These are phyloP conservation scores for Podila clonocystis DNA, from an alignment of 192 early-diverging fungal genomes.

Conservation along the genomic window DNA sequence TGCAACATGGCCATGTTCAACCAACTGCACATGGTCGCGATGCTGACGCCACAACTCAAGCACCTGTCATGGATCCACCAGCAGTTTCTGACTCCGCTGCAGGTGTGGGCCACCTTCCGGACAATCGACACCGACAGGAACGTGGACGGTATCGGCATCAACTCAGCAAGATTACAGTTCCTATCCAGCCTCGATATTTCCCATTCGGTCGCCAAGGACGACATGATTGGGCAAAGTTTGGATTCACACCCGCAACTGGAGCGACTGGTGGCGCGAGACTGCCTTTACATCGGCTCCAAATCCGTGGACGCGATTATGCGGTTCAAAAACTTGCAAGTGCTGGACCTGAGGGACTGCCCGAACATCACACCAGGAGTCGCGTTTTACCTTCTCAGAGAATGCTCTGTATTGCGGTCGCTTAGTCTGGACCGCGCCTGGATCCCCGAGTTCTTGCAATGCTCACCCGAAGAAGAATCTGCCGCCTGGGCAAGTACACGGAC, in stretches of 20 bases:
- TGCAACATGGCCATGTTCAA: conserved; percentile 1
- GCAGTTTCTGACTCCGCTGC: neutral
- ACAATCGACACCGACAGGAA: neutral
- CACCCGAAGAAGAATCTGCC: neutral
- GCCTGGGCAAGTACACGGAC: neutral
- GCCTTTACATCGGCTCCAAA: neutral
- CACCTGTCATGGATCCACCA: conserved; percentile 27
- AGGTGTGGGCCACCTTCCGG: neutral
- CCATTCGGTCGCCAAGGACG: neutral
- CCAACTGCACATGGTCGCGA: conserved; percentile 1
- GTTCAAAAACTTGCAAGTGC: conserved; percentile 1
- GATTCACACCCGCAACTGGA: neutral
- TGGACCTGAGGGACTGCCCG: conserved; percentile 20
- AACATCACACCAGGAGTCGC: conserved; percentile 8
- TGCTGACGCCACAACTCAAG: conserved; percentile 13
- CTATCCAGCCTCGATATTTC: conserved; percentile 27
- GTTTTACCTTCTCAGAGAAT: conserved; percentile 3
- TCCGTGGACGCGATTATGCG: neutral
- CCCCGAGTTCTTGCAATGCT: conserved; percentile 4
- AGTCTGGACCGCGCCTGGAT: conserved; percentile 21
- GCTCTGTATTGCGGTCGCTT: conserved; percentile 15
- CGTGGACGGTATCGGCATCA: neutral
- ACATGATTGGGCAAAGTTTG: neutral
- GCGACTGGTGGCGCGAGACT: conserved; percentile 12
- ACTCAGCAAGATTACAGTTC: neutral